Evolutionary conservation across 2,329 filamentous ascomycete genomes (phyloP).

Genomic region (Biscogniauxia mediterranea): DNA sequence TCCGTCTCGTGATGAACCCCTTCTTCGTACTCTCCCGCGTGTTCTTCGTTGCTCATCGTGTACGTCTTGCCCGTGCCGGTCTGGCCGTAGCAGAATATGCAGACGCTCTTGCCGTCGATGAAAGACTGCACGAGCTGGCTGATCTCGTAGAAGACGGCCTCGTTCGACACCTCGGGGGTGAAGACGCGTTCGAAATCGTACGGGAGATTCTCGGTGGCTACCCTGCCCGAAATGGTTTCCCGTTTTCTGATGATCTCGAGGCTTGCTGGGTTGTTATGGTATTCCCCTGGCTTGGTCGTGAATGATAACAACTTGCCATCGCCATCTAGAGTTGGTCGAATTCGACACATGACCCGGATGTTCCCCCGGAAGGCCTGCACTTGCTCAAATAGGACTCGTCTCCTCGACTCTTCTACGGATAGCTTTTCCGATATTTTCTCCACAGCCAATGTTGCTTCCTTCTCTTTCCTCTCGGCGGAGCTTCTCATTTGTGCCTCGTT

Average conservation of each 20-base stretch:
- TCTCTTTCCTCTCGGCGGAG: neutral
- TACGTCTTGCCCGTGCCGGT: slow-evolving; percentile 95
- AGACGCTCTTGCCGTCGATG: slow-evolving; percentile 93
- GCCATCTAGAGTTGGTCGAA: slow-evolving; percentile 68
- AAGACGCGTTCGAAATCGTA: slow-evolving; percentile 96
- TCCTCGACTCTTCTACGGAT: slow-evolving; percentile 41
- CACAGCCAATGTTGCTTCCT: neutral
- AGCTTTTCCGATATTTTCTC: slow-evolving; percentile 14
- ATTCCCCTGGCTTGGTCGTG: slow-evolving; percentile 6
- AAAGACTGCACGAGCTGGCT: slow-evolving; percentile 95
- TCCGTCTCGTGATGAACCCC: slow-evolving; percentile 45
- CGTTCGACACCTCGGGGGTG: slow-evolving; percentile 70
- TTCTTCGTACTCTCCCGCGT: neutral
- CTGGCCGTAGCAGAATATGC: slow-evolving; percentile 97
- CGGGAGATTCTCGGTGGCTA: neutral
- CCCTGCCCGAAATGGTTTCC: slow-evolving; percentile 62
- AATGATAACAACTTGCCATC: neutral
- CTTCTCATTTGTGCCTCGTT: neutral
- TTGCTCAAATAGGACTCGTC: slow-evolving; percentile 92
- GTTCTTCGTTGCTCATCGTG: slow-evolving; percentile 68
- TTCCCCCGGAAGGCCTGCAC: slow-evolving; percentile 96
- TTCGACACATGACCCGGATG: slow-evolving; percentile 94
- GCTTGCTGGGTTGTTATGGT: slow-evolving; percentile 11
- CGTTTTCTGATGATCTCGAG: slow-evolving; percentile 78
- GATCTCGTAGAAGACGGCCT: slow-evolving; percentile 89